Evolutionary conservation across 305 asterid genomes (phyloP), one percentile per base, ranked within the genome.

Genomic region (Solanum hybrid): DNA sequence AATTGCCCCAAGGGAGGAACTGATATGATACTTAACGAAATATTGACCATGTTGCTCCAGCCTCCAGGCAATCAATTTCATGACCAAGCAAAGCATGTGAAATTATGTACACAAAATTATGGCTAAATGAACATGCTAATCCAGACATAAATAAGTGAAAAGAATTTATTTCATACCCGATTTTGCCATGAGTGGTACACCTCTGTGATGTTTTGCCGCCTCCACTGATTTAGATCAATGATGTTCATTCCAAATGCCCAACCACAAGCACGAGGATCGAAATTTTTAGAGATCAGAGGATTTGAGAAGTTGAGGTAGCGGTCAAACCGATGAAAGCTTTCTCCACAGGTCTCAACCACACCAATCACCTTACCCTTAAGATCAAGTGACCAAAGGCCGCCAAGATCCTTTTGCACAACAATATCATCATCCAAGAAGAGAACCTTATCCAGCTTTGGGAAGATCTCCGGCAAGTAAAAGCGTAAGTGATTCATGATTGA

Each of bases 401-500:
- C 92, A 38, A 96, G 95, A 91, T 96, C 98, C 92, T 90, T 96
- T 89, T 92, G 95, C 88, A 94, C 96, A 75, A 95, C 98, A 82
- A 96, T 88, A 91, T 96, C 99, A 89, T 96, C 99, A 88, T 96
- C 99, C 91, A 96, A 93, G 94, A 96, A 96, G 64, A 96, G 92
- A 91, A 96, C 94, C 91, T 96, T 96, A 79, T 92, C 90, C 89
- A 97, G 98, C 91, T 94, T 94, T 0, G 98, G 99, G 90, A 95
- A 97, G 79, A 97, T 96, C 90, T 96, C 97, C 1, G 98, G 98
- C 71, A 97, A 94, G 93, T 97, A 97, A 92, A 97, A 97, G 7
- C 99, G 97, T 29, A 97, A 96, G 90, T 97, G 99, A 88, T 97
- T 97, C 99, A 96, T 95, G 90, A 97, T 93, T 6, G 99, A 97